Evolutionary conservation across 177 flowering plant genomes (phyloP), one percentile per base, ranked within the genome.

Genomic region (Vitis hybrid): DNA sequence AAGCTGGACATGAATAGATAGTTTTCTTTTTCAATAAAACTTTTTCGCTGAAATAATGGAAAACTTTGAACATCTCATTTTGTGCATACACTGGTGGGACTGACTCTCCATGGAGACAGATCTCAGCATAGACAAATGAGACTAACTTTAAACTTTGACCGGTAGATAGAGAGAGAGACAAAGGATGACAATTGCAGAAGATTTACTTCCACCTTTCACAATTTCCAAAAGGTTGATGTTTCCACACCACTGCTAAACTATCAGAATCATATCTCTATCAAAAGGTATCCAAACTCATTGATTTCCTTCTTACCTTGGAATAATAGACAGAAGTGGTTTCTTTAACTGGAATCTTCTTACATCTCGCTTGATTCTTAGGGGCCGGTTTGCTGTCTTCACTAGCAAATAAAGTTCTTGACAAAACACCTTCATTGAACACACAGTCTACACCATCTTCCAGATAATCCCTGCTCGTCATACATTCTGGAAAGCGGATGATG

Each of bases 321-420:
- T 10, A 51, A 51, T 21, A 14, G 68, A 65, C 56, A 27, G 50
- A 65, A 65, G 58, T 65, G 32, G 68, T 52, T 52, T 65, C 68
- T 65, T 24, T 65, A 21, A 52, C 68, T 5, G 68, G 56, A 65
- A 48, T 65, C 58, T 65, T 65, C 68, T 50, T 64, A 21, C 35
- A 64, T 54, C 6, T 11, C 2, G 30, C 46, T 19, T 11, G 67
- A 64, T 18, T 21, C 67, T 65, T 14, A 15, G 7, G 15, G 56
- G 56, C 16, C 56, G 11, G 56, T 54, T 54, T 54, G 56, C 15
- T 0, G n/a, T 54, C 56, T 16, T 54, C 56, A 54, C 56, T 2
- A 14, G 16, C 16, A 54, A 54, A 54, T 13, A 5, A 54, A 54
- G 56, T 65, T 32, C 48, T 4, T 21, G 58, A 21, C 18, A 24